phyloP scores from a whole-genome alignment of 2,329 filamentous ascomycete species.

The Cordyceps militaris region DNA sequence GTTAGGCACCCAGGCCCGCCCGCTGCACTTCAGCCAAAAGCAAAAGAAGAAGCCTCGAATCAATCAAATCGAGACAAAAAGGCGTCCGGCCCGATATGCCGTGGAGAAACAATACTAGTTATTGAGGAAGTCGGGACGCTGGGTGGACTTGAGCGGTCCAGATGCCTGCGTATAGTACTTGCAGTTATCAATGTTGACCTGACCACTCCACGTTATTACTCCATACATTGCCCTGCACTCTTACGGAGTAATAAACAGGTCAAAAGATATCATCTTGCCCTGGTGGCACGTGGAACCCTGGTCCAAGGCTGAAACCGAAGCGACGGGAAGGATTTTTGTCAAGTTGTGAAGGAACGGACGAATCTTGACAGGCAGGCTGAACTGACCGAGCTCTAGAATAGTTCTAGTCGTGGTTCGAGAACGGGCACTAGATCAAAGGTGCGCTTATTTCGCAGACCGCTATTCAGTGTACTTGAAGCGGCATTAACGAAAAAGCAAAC shows the following conservation, averaged over 20 bases:
- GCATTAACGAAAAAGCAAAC: background rate
- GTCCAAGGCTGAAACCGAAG: slow-evolving; percentile 1
- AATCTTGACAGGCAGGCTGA: background rate
- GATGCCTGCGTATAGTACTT: background rate
- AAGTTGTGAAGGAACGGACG: background rate
- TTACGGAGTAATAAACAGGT: too few relatives aligned
- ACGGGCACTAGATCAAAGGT: too few relatives aligned
- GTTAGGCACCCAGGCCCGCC: too few relatives aligned
- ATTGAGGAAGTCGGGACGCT: background rate
- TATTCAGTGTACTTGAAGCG: background rate
- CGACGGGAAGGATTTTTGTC: background rate
- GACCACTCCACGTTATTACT: background rate
- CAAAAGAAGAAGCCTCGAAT: background rate
- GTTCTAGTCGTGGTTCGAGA: background rate
- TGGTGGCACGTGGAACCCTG: slow-evolving; percentile 6
- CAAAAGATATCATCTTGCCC: background rate
- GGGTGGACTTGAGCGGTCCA: background rate
- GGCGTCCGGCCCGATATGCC: background rate
- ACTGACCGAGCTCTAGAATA: background rate
- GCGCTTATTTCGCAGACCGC: background rate
- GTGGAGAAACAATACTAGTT: background rate
- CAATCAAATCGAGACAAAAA: background rate
- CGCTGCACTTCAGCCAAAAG: background rate
- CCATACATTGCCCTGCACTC: too few relatives aligned
- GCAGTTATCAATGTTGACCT: background rate